Percentiles rank a stretch among this genome's conserved stretches.
Conservation (phyloP, 768 basidiomycete species). For the Mrakia blollopis region DNA sequence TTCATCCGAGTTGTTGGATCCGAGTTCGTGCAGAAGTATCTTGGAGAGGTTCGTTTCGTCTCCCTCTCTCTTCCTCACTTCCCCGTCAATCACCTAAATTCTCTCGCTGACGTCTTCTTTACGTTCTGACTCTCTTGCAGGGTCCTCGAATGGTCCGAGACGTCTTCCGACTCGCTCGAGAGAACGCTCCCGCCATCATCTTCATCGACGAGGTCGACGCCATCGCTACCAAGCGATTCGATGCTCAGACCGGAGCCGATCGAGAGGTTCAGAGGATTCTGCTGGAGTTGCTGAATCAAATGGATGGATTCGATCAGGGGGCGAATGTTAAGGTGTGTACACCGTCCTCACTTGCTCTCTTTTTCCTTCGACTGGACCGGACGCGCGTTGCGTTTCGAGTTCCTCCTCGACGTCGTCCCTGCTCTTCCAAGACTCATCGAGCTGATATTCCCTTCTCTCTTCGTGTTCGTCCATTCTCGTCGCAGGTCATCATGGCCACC, state of each 20-base stretch:
- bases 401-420: no score
- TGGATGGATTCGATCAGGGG: slow-evolving; percentile 99
- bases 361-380: no score
- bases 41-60: slow-evolving; percentile 61
- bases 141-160: slow-evolving; percentile 99
- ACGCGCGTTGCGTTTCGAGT: no score
- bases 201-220: slow-evolving; percentile 95
- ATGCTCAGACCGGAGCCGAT: slow-evolving; percentile 98
- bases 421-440: no score
- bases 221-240: slow-evolving; percentile 98
- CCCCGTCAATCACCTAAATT: not conserved
- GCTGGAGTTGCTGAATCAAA: slow-evolving; percentile 93
- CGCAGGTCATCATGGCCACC: slow-evolving; percentile 97
- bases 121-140: slow-evolving; percentile 28
- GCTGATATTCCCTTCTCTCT: no score
- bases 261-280: slow-evolving; percentile 97
- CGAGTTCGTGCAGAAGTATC: slow-evolving; percentile 99
- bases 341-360: not conserved
- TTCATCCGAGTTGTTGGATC: slow-evolving; percentile 98
- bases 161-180: slow-evolving; percentile 93
- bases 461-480: not conserved
- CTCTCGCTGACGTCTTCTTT: not conserved
- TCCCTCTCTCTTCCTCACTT: not conserved
- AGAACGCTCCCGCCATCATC: slow-evolving; percentile 96
- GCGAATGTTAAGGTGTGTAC: slow-evolving; percentile 86